Evolutionary conservation across 2,329 filamentous ascomycete genomes (phyloP).

Genomic region (Cordyceps tenuipes): DNA sequence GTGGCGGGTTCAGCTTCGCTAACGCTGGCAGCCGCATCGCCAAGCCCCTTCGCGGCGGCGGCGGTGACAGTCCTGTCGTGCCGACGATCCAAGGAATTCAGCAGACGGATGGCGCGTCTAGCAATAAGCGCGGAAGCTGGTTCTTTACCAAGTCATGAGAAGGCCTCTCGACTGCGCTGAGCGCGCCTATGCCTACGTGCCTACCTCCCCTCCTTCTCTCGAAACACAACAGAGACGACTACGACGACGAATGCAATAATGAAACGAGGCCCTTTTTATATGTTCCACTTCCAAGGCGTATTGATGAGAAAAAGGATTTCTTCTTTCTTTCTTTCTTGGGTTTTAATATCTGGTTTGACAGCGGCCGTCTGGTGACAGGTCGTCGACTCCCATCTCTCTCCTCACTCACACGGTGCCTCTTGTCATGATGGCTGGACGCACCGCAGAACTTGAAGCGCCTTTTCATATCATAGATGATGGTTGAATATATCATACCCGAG

Average conservation of each 20-base stretch:
- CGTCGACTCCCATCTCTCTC: background rate
- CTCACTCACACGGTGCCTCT: background rate
- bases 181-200: background rate
- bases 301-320: background rate
- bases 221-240: constrained; percentile 6
- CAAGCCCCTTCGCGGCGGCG: constrained; percentile 59
- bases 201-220: background rate
- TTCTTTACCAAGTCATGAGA: constrained; percentile 58
- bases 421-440: background rate
- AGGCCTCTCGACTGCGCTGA: background rate
- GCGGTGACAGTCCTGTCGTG: constrained; percentile 36
- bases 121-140: constrained; percentile 63
- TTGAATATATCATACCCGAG: constrained; percentile 11
- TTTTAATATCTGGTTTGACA: constrained; percentile 7
- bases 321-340: background rate
- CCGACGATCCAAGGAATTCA: constrained; percentile 50
- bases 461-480: constrained; percentile 4
- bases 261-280: background rate
- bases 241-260: constrained; percentile 11
- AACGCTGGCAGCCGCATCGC: constrained; percentile 58
- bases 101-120: constrained; percentile 44
- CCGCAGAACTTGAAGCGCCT: background rate
- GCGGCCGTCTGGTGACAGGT: constrained; percentile 4
- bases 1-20: constrained; percentile 64
- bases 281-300: background rate